These are phyloP conservation scores for Flaveria trinervia DNA, from an alignment of 129 eudicot species.

Conservation along the genomic window DNA sequence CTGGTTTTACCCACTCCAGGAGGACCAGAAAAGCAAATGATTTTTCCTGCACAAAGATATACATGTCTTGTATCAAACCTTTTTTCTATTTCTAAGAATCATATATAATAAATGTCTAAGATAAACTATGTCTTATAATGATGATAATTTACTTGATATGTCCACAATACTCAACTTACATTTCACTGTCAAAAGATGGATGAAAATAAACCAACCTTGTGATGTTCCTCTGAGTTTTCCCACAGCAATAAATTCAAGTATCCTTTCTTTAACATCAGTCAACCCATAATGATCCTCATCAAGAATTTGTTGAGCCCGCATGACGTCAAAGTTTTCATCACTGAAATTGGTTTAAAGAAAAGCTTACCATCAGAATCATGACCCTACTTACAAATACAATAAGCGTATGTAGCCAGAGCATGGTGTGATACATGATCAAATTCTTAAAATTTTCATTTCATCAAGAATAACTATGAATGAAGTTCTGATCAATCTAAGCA, in stretches of 20 bases:
- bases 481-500: background rate
- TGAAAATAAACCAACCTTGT: slow-evolving; percentile 64
- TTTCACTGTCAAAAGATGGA: background rate
- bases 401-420: slow-evolving; percentile 15
- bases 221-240: slow-evolving; percentile 97
- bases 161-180: slow-evolving; percentile 5
- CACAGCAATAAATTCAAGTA: slow-evolving; percentile 95
- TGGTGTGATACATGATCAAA: background rate
- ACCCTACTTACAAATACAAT: slow-evolving; percentile 22
- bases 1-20: slow-evolving; percentile 99
- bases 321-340: slow-evolving; percentile 89
- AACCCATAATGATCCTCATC: slow-evolving; percentile 99
- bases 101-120: background rate
- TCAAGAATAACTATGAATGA: background rate
- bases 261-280: slow-evolving; percentile 92
- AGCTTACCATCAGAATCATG: slow-evolving; percentile 22
- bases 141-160: background rate
- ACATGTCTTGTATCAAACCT: slow-evolving; percentile 8
- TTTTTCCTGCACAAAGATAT: slow-evolving; percentile 62
- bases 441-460: background rate
- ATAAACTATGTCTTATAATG: background rate
- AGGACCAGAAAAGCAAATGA: slow-evolving; percentile 94
- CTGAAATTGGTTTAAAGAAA: slow-evolving; percentile 47
- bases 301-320: slow-evolving; percentile 79
- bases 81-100: background rate